Conservation (phyloP, 805 yeast species). For the Nakazawaea molendinolei region DNA sequence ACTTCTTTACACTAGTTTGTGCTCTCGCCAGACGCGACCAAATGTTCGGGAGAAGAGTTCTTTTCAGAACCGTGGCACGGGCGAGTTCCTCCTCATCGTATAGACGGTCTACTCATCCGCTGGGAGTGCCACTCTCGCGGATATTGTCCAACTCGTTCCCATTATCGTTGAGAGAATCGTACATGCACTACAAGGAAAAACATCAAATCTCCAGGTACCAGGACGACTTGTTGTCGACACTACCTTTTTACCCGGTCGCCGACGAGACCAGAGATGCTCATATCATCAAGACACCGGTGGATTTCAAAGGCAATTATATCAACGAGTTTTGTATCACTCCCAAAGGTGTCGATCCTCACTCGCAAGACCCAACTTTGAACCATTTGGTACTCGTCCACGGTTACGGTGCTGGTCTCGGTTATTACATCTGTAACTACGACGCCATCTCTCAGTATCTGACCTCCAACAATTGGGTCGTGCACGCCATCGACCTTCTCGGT, state of each 20-base stretch:
- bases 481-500: slow-evolving; percentile 84
- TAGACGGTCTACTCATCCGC: slow-evolving; percentile 55
- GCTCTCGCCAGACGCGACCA: too few species aligned
- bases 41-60: too few species aligned
- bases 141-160: slow-evolving; percentile 55
- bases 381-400: slow-evolving; percentile 84
- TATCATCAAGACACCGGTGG: slow-evolving; percentile 50
- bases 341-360: slow-evolving; percentile 7
- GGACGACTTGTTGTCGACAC: slow-evolving; percentile 40
- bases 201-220: slow-evolving; percentile 26
- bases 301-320: slow-evolving; percentile 44
- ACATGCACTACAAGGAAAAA: slow-evolving; percentile 38
- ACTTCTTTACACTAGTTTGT: too few species aligned
- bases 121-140: slow-evolving; percentile 55
- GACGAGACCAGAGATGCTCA: slow-evolving; percentile 40
- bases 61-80: too few species aligned
- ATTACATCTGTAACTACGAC: slow-evolving; percentile 67
- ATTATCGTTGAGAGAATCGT: slow-evolving; percentile 41
- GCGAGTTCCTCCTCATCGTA: too few species aligned
- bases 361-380: slow-evolving; percentile 12
- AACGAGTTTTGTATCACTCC: slow-evolving; percentile 71
- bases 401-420: slow-evolving; percentile 86
- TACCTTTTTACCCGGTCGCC: slow-evolving; percentile 54
- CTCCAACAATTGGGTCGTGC: slow-evolving; percentile 58
- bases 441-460: slow-evolving; percentile 17